Evolutionary conservation across 2,329 filamentous ascomycete genomes (phyloP).

Genomic region (Pyrenophora teres): DNA sequence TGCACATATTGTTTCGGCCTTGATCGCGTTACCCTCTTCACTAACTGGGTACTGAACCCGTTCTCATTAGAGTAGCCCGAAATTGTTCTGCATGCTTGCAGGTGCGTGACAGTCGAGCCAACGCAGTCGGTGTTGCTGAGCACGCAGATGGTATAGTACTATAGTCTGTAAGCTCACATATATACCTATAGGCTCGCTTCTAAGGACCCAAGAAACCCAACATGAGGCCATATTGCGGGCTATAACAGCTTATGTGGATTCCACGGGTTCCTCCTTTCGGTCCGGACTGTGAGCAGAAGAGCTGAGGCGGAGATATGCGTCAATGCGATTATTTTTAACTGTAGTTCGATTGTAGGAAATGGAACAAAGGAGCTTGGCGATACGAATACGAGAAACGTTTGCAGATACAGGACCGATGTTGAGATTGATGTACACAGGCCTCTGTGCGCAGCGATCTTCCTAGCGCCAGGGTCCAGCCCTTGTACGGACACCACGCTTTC

Average conservation of each 20-base stretch:
- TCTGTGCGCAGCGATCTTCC: constrained; percentile 27
- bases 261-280: constrained; percentile 10
- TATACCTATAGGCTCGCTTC: constrained; percentile 21
- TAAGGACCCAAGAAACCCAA: constrained; percentile 6
- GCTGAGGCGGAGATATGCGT: constrained; percentile 24
- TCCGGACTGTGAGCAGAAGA: constrained; percentile 22
- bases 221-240: constrained; percentile 5
- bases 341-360: constrained; percentile 17
- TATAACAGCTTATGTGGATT: constrained; percentile 16
- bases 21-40: neutral
- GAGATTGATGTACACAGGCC: constrained; percentile 18
- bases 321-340: neutral
- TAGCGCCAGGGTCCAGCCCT: constrained; percentile 12
- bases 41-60: neutral
- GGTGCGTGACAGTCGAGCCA: constrained; percentile 10
- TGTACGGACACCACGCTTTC: constrained; percentile 14
- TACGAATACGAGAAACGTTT: constrained; percentile 20
- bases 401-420: constrained; percentile 19
- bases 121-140: constrained; percentile 17
- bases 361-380: constrained; percentile 17
- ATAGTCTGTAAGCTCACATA: constrained; percentile 29
- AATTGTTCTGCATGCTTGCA: constrained; percentile 8
- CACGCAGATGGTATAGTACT: constrained; percentile 21
- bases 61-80: neutral
- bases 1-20: neutral